Evolutionary conservation across 1,139 yeast species (phyloP), one percentile per base, ranked within the genome.

Genomic region (Protomyces pachydermus): DNA sequence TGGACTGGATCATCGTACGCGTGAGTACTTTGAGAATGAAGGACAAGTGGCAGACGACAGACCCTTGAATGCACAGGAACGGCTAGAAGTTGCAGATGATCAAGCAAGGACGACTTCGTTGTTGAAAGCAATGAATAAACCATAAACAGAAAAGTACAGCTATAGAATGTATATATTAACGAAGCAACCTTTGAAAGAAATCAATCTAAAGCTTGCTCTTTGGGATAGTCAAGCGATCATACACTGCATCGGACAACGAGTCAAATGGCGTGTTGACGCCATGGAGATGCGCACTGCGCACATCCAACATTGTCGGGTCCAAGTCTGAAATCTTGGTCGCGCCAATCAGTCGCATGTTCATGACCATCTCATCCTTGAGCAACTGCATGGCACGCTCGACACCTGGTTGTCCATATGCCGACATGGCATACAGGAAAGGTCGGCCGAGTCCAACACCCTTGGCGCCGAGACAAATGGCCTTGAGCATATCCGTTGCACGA

Each of bases 311-410:
- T 6, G 78, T 76, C 14, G 84, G 85, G 68, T 82, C 79, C 68
- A 91, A 79, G 53, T 90, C 86, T 56, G 80, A 82, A 23, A 91
- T 77, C 32, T 79, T 79, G 25, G 83, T 84, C 39, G 83, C 96
- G 53, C 97, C 98, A 60, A 91, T 77, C 60, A 91, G 79, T 69
- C 96, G 81, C 97, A 91, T 89, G 74, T 87, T 84, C 93, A 90
- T 88, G 68, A 82, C 84, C 74, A 91, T 75, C 73, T 91, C 98
- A 67, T 86, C 91, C 72, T 85, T 87, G 70, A 91, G 78, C 57
- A 90, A 77, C 71, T 87, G 91, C 25, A 67, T 55, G 16, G 52
- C 56, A 3, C 28, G 55, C 23, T 52, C 55, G 8, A 90, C 96
- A 66, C 97, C 97, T 3, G 80, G 84, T 67, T 82, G 88, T 8